phyloP scores from a whole-genome alignment of 768 basidiomycete genomes.

The Amanita muscaria region DNA sequence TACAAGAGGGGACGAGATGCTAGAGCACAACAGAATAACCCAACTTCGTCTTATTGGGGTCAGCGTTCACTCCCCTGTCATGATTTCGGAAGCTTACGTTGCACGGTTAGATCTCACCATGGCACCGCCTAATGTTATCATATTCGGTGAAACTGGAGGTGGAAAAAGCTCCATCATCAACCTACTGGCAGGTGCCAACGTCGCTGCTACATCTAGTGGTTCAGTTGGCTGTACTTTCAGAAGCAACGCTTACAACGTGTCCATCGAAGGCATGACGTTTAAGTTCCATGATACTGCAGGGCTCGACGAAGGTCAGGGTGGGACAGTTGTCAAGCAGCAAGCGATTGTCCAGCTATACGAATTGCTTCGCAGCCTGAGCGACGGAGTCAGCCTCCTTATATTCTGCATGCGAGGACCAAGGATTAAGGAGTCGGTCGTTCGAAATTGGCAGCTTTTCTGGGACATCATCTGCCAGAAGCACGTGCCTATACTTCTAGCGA shows the following conservation, averaged over 20 bases:
- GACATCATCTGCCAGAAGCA: slow-evolving; percentile 29
- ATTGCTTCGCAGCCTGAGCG: slow-evolving; percentile 25
- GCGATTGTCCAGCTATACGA: slow-evolving; percentile 19
- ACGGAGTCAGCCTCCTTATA: slow-evolving; percentile 31
- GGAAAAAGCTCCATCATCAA: slow-evolving; percentile 37
- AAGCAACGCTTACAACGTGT: slow-evolving; percentile 16
- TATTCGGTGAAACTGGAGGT: slow-evolving; percentile 33
- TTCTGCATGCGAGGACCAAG: slow-evolving; percentile 33
- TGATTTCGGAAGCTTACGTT: background rate
- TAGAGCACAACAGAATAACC: background rate
- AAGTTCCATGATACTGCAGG: slow-evolving; percentile 32
- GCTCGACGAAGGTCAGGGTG: slow-evolving; percentile 26
- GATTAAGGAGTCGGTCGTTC: slow-evolving; percentile 22
- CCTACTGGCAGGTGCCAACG: slow-evolving; percentile 22
- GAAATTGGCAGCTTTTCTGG: slow-evolving; percentile 30
- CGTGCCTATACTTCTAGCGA: slow-evolving; percentile 29
- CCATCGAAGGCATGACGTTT: slow-evolving; percentile 17
- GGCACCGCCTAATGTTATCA: slow-evolving; percentile 20
- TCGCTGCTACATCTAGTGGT: slow-evolving; percentile 24
- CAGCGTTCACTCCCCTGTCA: no score
- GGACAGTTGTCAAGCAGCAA: slow-evolving; percentile 13
- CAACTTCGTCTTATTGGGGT: no score
- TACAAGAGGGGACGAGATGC: background rate
- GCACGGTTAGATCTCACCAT: background rate
- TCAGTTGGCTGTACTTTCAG: slow-evolving; percentile 29